phyloP scores from a whole-genome alignment of 164 flowering plant genomes.

The Chimonanthus salicifolius region DNA sequence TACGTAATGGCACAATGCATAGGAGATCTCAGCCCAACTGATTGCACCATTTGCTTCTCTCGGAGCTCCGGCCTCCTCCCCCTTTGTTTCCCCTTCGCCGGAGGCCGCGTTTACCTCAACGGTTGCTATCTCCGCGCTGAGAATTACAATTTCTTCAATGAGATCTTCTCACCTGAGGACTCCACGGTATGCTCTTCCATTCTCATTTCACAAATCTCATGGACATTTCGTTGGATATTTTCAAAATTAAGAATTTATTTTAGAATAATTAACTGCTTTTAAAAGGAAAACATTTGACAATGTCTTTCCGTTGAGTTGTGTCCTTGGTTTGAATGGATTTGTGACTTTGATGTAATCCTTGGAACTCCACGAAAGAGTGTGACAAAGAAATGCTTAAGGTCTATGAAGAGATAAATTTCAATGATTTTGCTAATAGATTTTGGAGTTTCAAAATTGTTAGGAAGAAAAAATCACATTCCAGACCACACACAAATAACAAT shows the following conservation, averaged over 20 bases:
- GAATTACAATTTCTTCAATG: conserved; percentile 11
- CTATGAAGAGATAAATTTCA: too few species aligned
- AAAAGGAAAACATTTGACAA: not conserved
- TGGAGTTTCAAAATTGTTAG: too few species aligned
- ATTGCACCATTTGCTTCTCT: conserved; percentile 4
- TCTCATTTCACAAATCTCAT: not conserved
- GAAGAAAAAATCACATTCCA: too few species aligned
- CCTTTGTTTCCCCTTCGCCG: conserved; percentile 1
- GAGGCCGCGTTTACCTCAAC: conserved; percentile 9
- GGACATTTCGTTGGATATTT: not conserved
- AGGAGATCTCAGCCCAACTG: not conserved
- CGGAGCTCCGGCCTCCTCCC: not conserved
- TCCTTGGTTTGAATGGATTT: too few species aligned
- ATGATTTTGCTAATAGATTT: too few species aligned
- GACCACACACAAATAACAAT: too few species aligned
- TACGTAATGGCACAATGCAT: not conserved
- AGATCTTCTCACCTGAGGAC: not conserved
- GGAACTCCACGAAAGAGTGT: too few species aligned
- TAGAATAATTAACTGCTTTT: too few species aligned
- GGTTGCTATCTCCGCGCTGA: conserved; percentile 10
- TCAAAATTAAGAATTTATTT: not conserved
- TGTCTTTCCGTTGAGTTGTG: not conserved
- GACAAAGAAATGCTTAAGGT: too few species aligned
- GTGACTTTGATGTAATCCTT: too few species aligned
- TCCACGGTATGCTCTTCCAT: not conserved